phyloP scores from a whole-genome alignment of 306 rosid species.

The Gynostemma pentaphyllum region DNA sequence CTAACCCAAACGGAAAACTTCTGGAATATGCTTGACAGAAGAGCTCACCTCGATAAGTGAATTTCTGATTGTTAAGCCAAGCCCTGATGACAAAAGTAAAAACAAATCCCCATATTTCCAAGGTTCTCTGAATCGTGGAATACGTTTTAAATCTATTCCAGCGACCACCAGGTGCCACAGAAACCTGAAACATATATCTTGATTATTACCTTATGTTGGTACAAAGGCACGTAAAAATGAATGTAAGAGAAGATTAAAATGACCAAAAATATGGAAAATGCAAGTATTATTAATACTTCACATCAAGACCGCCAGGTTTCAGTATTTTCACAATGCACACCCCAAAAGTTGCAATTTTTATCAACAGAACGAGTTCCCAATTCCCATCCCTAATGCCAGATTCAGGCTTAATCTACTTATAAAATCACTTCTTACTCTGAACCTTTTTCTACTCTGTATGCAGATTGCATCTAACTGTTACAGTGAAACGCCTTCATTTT shows the following conservation, averaged over 20 bases:
- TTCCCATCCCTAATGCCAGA: neutral
- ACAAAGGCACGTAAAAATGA: neutral
- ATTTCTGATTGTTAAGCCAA: constrained; percentile 72
- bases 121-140: constrained; percentile 87
- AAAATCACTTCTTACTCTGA: neutral
- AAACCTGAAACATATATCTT: constrained; percentile 43
- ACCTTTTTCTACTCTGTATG: neutral
- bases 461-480: neutral
- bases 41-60: constrained; percentile 61
- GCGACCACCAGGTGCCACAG: constrained; percentile 91
- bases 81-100: constrained; percentile 59
- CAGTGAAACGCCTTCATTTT: neutral
- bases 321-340: neutral
- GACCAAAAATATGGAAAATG: neutral
- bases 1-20: neutral
- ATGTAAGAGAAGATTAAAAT: neutral
- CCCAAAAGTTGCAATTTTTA: neutral
- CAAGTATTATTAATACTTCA: neutral
- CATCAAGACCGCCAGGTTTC: neutral
- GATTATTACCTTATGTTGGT: neutral
- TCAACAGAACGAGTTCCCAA: neutral
- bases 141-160: constrained; percentile 96
- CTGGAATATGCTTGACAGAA: neutral
- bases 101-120: constrained; percentile 99
- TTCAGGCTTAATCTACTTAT: neutral